These are phyloP conservation scores for Irpex sp. DNA, from an alignment of 1,284 basidiomycete genomes.

Conservation along the genomic window DNA sequence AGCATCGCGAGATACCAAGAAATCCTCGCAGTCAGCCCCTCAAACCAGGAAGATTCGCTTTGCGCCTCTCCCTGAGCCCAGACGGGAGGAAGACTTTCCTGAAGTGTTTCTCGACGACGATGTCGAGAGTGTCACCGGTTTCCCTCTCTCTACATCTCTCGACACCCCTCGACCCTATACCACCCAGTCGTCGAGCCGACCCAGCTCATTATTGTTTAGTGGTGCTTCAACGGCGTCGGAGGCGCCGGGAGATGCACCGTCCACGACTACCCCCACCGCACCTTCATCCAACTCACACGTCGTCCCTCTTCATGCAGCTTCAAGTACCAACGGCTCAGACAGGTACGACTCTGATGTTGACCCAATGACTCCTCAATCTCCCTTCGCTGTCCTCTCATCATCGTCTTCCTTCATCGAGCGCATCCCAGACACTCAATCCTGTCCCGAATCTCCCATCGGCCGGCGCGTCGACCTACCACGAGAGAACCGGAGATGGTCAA, in stretches of 20 bases:
- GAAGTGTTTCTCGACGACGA: conserved; percentile 29
- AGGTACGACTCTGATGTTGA: conserved; percentile 14
- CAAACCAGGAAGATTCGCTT: conserved; percentile 47
- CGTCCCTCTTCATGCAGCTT: not conserved
- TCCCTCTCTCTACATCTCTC: conserved; percentile 13
- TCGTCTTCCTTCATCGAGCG: conserved; percentile 14
- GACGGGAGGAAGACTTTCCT: conserved; percentile 41
- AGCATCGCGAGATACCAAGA: conserved; percentile 6
- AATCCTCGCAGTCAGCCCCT: conserved; percentile 20
- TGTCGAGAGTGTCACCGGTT: conserved; percentile 12
- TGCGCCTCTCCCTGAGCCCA: conserved; percentile 73
- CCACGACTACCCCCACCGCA: conserved; percentile 3
- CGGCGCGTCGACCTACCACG: conserved; percentile 5
- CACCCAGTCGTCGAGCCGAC: conserved; percentile 2
- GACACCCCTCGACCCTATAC: conserved; percentile 13
- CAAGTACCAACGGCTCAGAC: conserved; percentile 4
- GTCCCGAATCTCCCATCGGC: conserved; percentile 7
- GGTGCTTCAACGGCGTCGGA: conserved; percentile 1
- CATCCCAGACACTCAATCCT: conserved; percentile 8
- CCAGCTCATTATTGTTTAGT: conserved; percentile 7
- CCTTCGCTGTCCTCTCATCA: conserved; percentile 10
- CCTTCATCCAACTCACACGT: not conserved
- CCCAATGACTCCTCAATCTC: conserved; percentile 8
- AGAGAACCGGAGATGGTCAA: conserved; percentile 16
- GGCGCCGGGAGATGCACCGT: conserved; percentile 8